Conservation (phyloP, 441 rosid genomes). For the Hypseocharis bilobata region DNA sequence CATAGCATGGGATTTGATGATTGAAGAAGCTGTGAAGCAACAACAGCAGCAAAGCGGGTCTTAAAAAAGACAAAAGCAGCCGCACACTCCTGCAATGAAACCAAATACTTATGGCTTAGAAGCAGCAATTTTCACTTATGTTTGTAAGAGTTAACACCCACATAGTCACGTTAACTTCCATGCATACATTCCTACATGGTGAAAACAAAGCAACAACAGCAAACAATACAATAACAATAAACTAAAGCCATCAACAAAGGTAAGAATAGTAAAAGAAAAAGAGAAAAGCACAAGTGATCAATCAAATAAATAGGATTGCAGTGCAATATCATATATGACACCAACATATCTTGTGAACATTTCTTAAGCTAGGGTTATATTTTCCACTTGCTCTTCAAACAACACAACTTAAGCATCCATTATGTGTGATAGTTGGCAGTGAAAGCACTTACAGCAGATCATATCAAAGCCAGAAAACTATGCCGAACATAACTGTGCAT, state of each 20-base stretch:
- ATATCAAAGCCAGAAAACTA: conserved; percentile 1
- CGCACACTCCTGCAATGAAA: conserved; percentile 52
- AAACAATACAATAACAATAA: neutral
- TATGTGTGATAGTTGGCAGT: neutral
- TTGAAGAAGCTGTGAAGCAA: conserved; percentile 72
- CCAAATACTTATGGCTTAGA: conserved; percentile 7
- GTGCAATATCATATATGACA: no score
- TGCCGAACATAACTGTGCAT: neutral
- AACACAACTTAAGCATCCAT: no score
- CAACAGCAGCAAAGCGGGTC: conserved; percentile 71
- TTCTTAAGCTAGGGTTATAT: no score
- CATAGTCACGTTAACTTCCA: neutral
- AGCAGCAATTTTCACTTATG: conserved; percentile 7
- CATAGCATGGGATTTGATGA: conserved; percentile 87
- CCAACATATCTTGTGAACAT: neutral
- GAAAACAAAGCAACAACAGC: neutral
- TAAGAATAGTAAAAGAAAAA: neutral
- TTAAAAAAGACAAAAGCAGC: conserved; percentile 88
- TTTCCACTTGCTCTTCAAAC: no score
- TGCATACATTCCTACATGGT: neutral
- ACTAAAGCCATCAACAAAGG: neutral
- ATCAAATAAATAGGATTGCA: no score
- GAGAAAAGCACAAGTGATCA: no score
- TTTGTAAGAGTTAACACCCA: neutral
- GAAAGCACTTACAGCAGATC: neutral